Base-by-base conservation (phyloP, 192 early-diverging fungal species). In the Mycoemilia scoparia region DNA sequence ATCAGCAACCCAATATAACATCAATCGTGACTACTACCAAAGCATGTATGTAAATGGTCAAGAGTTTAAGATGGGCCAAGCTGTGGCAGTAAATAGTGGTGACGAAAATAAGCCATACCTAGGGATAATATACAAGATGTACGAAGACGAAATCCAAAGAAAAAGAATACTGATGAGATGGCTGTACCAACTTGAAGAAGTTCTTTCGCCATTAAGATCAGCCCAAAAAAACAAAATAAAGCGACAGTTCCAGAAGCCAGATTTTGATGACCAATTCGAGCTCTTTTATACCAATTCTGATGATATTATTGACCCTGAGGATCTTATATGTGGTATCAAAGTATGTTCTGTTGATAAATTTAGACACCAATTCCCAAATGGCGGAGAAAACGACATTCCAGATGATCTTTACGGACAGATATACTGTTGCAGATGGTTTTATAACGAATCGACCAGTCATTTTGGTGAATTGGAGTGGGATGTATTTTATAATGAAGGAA, bases 131-230 rank as follows among this genome's bases (percentile, higher is more conserved):
- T 31, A 45, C 37, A 54, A 54, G 19, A 52, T 74, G 21, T 71
- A 66, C 60, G 57, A 74, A 46, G 64, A 64, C 36, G 71, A 74
- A 22, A 39, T 42, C 13, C 56, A 63, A 7, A 49, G 48, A 14
- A 50, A 51, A 24, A 51, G 64, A 30, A 33, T 59, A 12, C 49
- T 62, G 5, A 62, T 64, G 23, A 62, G 71, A 1, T 74, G 71
- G 71, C 63, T 74, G 38, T 43, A 64, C 27, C 68, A 66, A 3
- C 45, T 36, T 2, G 39, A 57, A 9, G 58, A 60, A 23, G 46
- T 60, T 23, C 46, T 41, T 12, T 48, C 49, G 10, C 37, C 46
- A 27, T 13, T 36, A 41, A 52, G 42, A 48, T 63, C 52, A 51
- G 21, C 21, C 21, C 43, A 11, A 33, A 27, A 13, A 43, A 39